Percentiles rank a stretch among this genome's conserved stretches.
phyloP scores from a whole-genome alignment of 306 rosid species.

The Trifolium fragiferum region DNA sequence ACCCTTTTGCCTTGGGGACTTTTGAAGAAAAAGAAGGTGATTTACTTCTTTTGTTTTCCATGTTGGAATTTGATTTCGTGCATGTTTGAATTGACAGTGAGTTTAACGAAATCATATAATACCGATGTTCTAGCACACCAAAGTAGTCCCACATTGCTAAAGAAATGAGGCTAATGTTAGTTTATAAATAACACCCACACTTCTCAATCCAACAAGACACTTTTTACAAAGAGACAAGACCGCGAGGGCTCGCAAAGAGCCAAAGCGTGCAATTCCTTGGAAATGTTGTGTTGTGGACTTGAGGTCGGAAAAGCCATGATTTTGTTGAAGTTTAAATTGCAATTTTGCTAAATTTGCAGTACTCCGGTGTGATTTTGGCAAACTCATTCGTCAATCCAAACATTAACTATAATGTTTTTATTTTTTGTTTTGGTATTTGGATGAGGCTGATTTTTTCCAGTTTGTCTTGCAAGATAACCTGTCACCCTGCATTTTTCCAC shows the following conservation, averaged over 20 bases:
- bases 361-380: background rate
- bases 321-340: background rate
- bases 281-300: no score
- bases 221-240: no score
- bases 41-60: background rate
- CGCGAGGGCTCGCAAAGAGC: no score
- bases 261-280: no score
- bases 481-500: constrained; percentile 93
- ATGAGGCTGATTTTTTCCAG: constrained; percentile 57
- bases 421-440: constrained; percentile 26
- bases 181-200: no score
- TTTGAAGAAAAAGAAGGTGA: constrained; percentile 74
- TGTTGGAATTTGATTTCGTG: constrained; percentile 22
- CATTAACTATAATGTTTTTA: background rate
- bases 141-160: no score
- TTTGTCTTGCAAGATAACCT: constrained; percentile 74
- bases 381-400: background rate
- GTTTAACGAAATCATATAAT: background rate
- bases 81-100: background rate
- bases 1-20: constrained; percentile 98
- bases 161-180: no score
- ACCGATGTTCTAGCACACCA: no score
- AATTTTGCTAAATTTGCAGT: background rate
- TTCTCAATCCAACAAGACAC: no score
- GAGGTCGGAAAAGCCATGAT: no score